Conservation (phyloP, 768 basidiomycete genomes). For the Glaciozyma antarctica region DNA sequence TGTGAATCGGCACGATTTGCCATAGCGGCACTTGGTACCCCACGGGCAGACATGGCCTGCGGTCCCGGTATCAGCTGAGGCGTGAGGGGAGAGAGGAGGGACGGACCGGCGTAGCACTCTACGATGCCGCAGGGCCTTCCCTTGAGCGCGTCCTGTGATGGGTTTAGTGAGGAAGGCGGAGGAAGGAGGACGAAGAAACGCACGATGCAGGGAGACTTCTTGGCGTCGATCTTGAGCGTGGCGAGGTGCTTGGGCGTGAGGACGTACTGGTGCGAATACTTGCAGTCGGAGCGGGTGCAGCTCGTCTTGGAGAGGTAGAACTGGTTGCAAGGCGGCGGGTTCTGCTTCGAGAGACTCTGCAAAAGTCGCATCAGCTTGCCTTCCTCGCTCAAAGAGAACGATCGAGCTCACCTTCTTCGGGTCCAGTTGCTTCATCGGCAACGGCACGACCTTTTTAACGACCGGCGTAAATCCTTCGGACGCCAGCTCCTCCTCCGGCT, state of each 20-base stretch:
- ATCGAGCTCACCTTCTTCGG: constrained; percentile 19
- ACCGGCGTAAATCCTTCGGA: background rate
- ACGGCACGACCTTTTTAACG: background rate
- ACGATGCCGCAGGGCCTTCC: background rate
- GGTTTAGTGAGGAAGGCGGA: background rate
- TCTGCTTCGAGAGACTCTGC: constrained; percentile 25
- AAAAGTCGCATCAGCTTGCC: background rate
- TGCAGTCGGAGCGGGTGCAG: constrained; percentile 7
- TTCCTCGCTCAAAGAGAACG: background rate
- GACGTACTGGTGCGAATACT: constrained; percentile 16
- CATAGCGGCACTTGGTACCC: constrained; percentile 7
- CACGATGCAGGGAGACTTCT: constrained; percentile 15
- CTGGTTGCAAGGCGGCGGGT: constrained; percentile 15
- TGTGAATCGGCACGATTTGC: constrained; percentile 10
- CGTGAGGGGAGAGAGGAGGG: background rate
- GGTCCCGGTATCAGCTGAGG: background rate
- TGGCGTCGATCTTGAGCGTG: constrained; percentile 10
- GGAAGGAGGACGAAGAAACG: background rate
- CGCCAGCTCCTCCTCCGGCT: background rate
- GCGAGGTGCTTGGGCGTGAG: constrained; percentile 12
- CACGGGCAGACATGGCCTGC: background rate
- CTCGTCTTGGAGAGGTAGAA: constrained; percentile 10
- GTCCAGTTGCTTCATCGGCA: constrained; percentile 7
- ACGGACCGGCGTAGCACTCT: constrained; percentile 6
- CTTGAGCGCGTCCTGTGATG: constrained; percentile 8